Percentiles rank a stretch among this genome's conserved stretches.
Evolutionary conservation across 345 rosid genomes (phyloP).

Genomic region (Sisymbrium irio): DNA sequence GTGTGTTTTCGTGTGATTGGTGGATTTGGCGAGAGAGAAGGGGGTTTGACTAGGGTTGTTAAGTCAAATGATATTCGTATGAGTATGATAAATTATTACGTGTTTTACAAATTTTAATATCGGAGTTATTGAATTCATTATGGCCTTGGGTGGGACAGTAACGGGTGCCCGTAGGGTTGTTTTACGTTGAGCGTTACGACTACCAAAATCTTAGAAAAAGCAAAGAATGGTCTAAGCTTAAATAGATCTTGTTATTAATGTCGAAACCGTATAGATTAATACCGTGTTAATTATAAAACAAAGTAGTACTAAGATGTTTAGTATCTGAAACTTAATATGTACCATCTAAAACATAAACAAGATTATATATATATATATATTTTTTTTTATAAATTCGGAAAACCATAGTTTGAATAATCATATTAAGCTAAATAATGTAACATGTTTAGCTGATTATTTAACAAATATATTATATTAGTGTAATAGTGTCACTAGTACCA

Average conservation of each 20-base stretch:
- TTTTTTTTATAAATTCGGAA: neutral
- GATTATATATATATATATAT: neutral
- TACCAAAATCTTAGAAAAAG: neutral
- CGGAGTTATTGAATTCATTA: neutral
- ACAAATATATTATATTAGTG: neutral
- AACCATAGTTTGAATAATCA: neutral
- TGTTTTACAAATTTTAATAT: constrained; percentile 11
- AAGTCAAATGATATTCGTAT: constrained; percentile 34
- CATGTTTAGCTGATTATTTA: neutral
- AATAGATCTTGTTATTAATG: neutral
- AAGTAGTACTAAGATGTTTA: neutral
- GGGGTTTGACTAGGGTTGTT: constrained; percentile 21
- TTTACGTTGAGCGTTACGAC: constrained; percentile 20
- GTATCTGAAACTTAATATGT: neutral
- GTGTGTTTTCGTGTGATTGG: constrained; percentile 20
- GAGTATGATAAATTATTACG: constrained; percentile 10
- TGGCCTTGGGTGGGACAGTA: neutral
- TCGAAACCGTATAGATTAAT: neutral
- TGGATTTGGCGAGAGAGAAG: constrained; percentile 2
- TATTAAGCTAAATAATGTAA: neutral
- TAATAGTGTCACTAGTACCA: too few relatives aligned
- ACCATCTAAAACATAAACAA: neutral
- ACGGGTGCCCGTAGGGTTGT: constrained; percentile 12
- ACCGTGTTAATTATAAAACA: neutral
- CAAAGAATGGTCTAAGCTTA: neutral